A percentile compares a stretch with the other conserved stretches of the same genome.
Conservation (phyloP, 441 rosid species). For the Euphorbia schlechtendalii region DNA sequence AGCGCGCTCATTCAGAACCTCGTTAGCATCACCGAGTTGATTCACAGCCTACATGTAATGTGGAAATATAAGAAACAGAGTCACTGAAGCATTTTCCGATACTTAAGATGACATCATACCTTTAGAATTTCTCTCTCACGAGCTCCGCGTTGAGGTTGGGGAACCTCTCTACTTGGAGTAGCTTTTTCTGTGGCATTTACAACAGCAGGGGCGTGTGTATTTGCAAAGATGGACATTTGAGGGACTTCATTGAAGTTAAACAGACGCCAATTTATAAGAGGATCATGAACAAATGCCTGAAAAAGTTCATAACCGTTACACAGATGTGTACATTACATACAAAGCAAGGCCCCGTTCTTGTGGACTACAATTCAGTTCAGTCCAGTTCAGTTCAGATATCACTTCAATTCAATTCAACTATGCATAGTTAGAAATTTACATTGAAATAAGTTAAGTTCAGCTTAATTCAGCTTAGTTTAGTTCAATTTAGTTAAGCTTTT, state of each 20-base stretch:
- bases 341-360: too few species aligned
- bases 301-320: slow-evolving; percentile 4
- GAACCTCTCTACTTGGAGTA: slow-evolving; percentile 55
- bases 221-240: slow-evolving; percentile 63
- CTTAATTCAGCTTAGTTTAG: too few species aligned
- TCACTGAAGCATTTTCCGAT: background rate
- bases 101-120: slow-evolving; percentile 35
- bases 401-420: too few species aligned
- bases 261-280: slow-evolving; percentile 99
- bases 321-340: too few species aligned
- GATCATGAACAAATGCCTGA: slow-evolving; percentile 99
- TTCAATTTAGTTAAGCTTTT: too few species aligned
- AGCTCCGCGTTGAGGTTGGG: slow-evolving; percentile 92
- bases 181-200: slow-evolving; percentile 59
- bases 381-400: too few species aligned
- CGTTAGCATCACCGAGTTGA: slow-evolving; percentile 98
- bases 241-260: slow-evolving; percentile 98
- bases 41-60: slow-evolving; percentile 66
- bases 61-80: slow-evolving; percentile 13
- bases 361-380: too few species aligned
- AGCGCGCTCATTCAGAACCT: slow-evolving; percentile 91
- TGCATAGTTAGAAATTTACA: too few species aligned
- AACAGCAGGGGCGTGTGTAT: slow-evolving; percentile 50
- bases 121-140: slow-evolving; percentile 96
- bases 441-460: background rate